These are phyloP conservation scores for Spathaspora sp. DNA, from an alignment of 805 yeast species.

Conservation along the genomic window DNA sequence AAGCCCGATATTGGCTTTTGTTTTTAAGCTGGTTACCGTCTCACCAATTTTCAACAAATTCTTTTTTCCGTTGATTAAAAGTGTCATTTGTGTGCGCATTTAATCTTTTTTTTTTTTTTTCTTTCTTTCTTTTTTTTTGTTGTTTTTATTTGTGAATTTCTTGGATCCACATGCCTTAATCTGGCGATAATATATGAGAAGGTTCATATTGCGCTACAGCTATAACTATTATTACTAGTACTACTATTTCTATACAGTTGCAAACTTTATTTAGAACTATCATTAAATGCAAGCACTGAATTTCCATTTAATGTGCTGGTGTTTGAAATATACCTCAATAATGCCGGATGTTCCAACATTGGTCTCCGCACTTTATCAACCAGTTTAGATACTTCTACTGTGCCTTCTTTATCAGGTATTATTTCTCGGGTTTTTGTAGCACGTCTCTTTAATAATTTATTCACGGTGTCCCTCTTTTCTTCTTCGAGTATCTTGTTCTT, in stretches of 20 bases:
- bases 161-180: not conserved
- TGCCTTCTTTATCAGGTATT: constrained; percentile 21
- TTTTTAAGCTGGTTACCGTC: not conserved
- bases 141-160: not conserved
- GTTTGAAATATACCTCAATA: constrained; percentile 32
- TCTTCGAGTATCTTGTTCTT: constrained; percentile 81
- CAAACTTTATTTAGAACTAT: not conserved
- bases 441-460: constrained; percentile 77
- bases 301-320: constrained; percentile 14
- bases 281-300: constrained; percentile 9
- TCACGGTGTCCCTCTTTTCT: constrained; percentile 88
- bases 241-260: not conserved
- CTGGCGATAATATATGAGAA: not conserved
- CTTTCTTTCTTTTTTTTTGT: not conserved
- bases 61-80: not conserved
- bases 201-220: not conserved
- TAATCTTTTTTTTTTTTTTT: not conserved
- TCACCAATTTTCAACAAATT: not conserved
- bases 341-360: constrained; percentile 40
- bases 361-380: constrained; percentile 41
- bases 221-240: not conserved
- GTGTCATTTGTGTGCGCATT: not conserved
- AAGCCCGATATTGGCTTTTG: not conserved
- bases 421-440: constrained; percentile 64
- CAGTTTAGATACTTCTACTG: constrained; percentile 11